A percentile compares a stretch with the other conserved stretches of the same genome.
These are phyloP conservation scores for Firmiana major DNA, from an alignment of 345 rosid species.

Conservation along the genomic window DNA sequence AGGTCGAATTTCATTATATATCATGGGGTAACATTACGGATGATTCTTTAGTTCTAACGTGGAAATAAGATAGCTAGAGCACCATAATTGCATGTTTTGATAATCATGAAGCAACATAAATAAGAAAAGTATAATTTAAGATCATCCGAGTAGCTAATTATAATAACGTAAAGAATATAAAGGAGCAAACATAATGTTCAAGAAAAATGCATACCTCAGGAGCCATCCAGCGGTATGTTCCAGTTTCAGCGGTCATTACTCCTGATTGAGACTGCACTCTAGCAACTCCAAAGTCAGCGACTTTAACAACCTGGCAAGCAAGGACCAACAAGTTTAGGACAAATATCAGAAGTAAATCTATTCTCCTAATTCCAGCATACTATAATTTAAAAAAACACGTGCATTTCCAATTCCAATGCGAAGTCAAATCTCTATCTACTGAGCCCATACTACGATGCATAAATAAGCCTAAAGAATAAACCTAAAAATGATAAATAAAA, in stretches of 20 bases:
- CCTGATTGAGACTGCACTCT: constrained; percentile 90
- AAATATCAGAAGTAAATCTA: background rate
- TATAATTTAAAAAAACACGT: background rate
- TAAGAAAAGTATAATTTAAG: background rate
- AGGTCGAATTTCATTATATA: background rate
- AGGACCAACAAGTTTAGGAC: constrained; percentile 6
- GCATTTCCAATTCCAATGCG: background rate
- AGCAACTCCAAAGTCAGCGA: constrained; percentile 98
- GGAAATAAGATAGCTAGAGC: background rate
- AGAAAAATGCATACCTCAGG: constrained; percentile 65
- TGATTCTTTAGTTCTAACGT: background rate
- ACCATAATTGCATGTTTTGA: background rate
- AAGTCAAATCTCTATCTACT: background rate
- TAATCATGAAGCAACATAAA: constrained; percentile 7
- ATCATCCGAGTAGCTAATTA: background rate
- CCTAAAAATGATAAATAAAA: background rate
- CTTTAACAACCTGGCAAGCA: constrained; percentile 75
- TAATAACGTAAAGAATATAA: constrained; percentile 8
- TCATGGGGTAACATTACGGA: background rate
- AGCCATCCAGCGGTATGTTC: constrained; percentile 99
- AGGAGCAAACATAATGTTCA: constrained; percentile 6
- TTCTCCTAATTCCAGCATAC: background rate
- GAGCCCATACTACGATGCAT: background rate
- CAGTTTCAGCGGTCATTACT: constrained; percentile 97
- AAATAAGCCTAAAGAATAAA: too few relatives aligned